A percentile compares a stretch with the other conserved stretches of the same genome.
Conservation (phyloP, 176 grass and related monocot species). For the Lolium rigidum region DNA sequence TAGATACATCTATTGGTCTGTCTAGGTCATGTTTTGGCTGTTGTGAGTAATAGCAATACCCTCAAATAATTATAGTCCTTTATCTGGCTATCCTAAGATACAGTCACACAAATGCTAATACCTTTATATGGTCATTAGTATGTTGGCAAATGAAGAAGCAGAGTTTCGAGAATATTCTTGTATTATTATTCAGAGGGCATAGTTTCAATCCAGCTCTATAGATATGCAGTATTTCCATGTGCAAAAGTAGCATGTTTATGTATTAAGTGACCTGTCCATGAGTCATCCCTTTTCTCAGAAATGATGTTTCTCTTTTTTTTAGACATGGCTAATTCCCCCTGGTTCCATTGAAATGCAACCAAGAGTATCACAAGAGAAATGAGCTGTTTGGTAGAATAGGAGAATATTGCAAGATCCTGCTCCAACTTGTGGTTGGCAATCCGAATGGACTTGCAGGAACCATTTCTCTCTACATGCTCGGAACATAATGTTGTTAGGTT, state of each 20-base stretch:
- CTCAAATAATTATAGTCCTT: background rate
- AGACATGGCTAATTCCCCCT: no score
- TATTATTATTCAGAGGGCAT: background rate
- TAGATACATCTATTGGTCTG: background rate
- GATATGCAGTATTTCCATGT: background rate
- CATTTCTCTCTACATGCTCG: background rate
- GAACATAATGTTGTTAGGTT: background rate
- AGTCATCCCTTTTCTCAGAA: background rate
- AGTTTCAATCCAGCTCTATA: background rate
- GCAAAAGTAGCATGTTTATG: background rate
- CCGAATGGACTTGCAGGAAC: background rate
- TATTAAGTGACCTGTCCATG: background rate
- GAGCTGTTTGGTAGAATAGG: background rate
- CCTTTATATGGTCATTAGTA: background rate
- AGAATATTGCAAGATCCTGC: background rate
- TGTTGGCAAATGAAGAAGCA: slow-evolving; percentile 15
- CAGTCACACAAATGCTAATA: slow-evolving; percentile 14
- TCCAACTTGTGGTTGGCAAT: background rate
- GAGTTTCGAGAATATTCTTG: background rate
- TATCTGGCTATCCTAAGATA: background rate
- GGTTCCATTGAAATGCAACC: no score
- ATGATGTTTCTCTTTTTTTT: background rate
- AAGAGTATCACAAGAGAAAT: no score
- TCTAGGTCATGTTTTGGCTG: background rate
- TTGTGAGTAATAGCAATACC: background rate